Evolutionary conservation across 208 protist genomes (phyloP), one percentile per base, ranked within the genome.

Genomic region (Angomonas ambiguus): DNA sequence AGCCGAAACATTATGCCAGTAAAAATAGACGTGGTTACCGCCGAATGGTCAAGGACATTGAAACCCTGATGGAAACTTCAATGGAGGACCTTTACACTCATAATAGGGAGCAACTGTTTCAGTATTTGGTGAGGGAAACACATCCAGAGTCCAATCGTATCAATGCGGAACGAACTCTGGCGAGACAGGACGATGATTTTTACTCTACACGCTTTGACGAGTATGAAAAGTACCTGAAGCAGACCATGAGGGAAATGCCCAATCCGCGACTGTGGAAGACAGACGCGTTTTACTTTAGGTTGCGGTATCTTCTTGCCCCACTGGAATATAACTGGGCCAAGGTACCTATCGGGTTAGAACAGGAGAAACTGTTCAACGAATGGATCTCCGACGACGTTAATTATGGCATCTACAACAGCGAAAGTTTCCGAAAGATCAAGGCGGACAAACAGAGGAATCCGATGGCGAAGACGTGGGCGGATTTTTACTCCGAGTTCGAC

Each of bases 251-350:
- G 11, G 86, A 95, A 62, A 92, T 95, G 84, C 87, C 89, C 5
- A 95, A 95, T 65, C 86, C 89, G 22, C 86, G 86, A 10, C 76
- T 95, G 2, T 95, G 89, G 87, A 93, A 92, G 71, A 95, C 89
- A 0, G 89, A 95, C 66, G 86, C 89, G 18, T 95, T 95, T 73
- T 95, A 95, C 72, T 93, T 95, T 69, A 84, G 89, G 49, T 76
- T 95, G 18, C 77, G 89, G 8, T 95, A 95, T 55, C 75, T 95
- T 2, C 38, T 82, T n/a, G 77, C 89, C 10, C 89, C 86, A 16
- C 58, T 93, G 49, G 89, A 95, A 74, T 95, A 95, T 75, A 95
- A 95, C 65, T 95, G 87, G 86, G 89, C 89, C 11, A 88, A 82
- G 62, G 84, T 92, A 31, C 89, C 89, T 6, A 79, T 95, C 62